A percentile compares a stretch with the other conserved stretches of the same genome.
These are phyloP conservation scores for Cryptococcus depauperatus DNA, from an alignment of 1,284 basidiomycete genomes.

Conservation along the genomic window DNA sequence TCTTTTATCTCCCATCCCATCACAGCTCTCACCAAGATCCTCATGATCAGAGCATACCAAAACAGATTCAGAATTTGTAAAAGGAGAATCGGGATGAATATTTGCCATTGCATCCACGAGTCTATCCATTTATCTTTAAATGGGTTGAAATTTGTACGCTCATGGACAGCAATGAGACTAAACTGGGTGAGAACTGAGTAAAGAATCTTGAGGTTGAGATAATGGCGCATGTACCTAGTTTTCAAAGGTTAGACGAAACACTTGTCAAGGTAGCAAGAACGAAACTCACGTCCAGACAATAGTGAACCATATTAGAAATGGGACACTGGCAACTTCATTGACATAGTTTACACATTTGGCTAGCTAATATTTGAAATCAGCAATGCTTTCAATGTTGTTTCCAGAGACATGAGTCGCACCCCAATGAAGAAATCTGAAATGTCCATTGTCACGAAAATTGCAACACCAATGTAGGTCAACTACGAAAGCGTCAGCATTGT, in stretches of 20 bases:
- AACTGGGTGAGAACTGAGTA: constrained; percentile 80
- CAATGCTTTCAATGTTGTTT: neutral
- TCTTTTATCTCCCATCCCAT: constrained; percentile 39
- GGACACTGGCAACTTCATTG: constrained; percentile 57
- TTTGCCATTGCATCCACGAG: constrained; percentile 72
- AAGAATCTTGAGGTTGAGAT: constrained; percentile 78
- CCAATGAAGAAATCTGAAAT: constrained; percentile 82
- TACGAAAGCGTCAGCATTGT: constrained; percentile 19
- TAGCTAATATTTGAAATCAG: constrained; percentile 48
- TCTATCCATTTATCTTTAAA: constrained; percentile 62
- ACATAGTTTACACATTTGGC: constrained; percentile 85
- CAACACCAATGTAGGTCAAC: constrained; percentile 77
- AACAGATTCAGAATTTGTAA: constrained; percentile 80
- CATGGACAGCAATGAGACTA: constrained; percentile 55
- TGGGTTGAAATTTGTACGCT: constrained; percentile 50
- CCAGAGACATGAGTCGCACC: constrained; percentile 49
- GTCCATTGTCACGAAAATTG: constrained; percentile 95
- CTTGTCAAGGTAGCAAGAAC: neutral
- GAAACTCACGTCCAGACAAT: constrained; percentile 72
- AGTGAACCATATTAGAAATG: constrained; percentile 63
- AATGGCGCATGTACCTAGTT: constrained; percentile 95
- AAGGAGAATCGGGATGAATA: constrained; percentile 64
- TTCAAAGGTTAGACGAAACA: constrained; percentile 1
- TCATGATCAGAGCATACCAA: constrained; percentile 76
- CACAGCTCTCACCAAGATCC: constrained; percentile 55